phyloP scores from a whole-genome alignment of 2,329 filamentous ascomycete genomes.

The Stylonectria norvegica region DNA sequence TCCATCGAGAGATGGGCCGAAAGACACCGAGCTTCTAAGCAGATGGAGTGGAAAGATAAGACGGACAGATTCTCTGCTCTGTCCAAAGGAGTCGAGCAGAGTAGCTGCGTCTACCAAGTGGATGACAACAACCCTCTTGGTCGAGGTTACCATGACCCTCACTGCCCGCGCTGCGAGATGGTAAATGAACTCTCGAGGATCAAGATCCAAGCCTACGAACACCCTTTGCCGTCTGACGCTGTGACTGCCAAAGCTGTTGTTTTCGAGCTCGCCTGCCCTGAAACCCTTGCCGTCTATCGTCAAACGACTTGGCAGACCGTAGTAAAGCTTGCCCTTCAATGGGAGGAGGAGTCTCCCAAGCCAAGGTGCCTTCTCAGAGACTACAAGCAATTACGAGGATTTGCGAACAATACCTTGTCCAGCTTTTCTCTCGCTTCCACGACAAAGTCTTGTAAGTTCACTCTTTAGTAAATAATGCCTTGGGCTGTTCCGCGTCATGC shows the following conservation, averaged over 20 bases:
- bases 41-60: slow-evolving; percentile 31
- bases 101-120: slow-evolving; percentile 30
- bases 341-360: slow-evolving; percentile 10
- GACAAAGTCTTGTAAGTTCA: slow-evolving; percentile 30
- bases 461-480: not conserved
- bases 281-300: slow-evolving; percentile 36
- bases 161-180: slow-evolving; percentile 36
- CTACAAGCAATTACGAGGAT: slow-evolving; percentile 22
- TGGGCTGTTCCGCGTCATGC: no score
- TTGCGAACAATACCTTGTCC: slow-evolving; percentile 8
- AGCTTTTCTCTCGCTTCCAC: slow-evolving; percentile 27
- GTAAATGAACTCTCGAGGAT: slow-evolving; percentile 29
- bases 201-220: slow-evolving; percentile 37
- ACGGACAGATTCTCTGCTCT: slow-evolving; percentile 31
- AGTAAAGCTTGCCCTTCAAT: slow-evolving; percentile 25
- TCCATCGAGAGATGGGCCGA: slow-evolving; percentile 25
- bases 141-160: slow-evolving; percentile 19
- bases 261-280: slow-evolving; percentile 40
- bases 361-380: slow-evolving; percentile 25
- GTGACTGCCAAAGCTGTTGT: slow-evolving; percentile 33
- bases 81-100: slow-evolving; percentile 28
- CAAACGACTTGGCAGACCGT: slow-evolving; percentile 41
- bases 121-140: slow-evolving; percentile 16
- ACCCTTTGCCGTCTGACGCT: slow-evolving; percentile 35
- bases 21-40: slow-evolving; percentile 21